Base-by-base conservation (phyloP, 345 rosid species). In the Arabis alpina region DNA sequence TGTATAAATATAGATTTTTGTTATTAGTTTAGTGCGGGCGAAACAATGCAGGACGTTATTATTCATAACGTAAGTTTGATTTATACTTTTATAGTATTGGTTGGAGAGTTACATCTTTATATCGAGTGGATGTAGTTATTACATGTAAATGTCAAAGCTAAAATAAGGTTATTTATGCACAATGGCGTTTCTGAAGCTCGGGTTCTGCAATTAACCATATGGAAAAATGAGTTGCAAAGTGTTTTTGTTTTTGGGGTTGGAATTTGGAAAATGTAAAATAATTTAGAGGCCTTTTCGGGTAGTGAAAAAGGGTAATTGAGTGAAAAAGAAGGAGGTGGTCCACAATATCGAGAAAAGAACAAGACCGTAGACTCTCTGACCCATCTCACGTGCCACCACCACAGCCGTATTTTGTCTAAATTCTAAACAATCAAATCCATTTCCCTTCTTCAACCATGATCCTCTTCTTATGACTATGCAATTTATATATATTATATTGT, bases 311-410 rank as follows among this genome's bases (percentile, higher is more conserved):
- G 43, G 58, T 54, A 54, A 74, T 12, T 10, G 47, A 45, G 69
- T 61, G 69, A 30, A 68, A 58, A 64, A 59, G 27, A 53, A n/a
- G 68, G 6, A 30, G 42, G 10, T 68, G 78, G 78, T 61, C 78
- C 78, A 75, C 4, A 67, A 45, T 14, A 43, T 54, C 43, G 10
- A 69, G 79, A 76, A 62, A 76, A 76, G 42, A 76, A 76, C 77
- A 73, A 56, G 54, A 73, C 77, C 66, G 41, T 49, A 40, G 66
- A 57, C 57, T 50, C 72, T 57, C 72, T 73, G 77, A 72, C 77
- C 70, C 66, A 56, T 58, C 77, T 65, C 77, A 73, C 66, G 61
- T 73, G 72, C 77, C 77, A 58, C 60, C 25, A 16, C n/a, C 66
- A 58, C 40, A 36, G 10, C 40, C 40, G 40, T 36, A 36, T 36